Evolutionary conservation across 352 stramenopile genomes (phyloP).

Genomic region (Pythium myriotylum): DNA sequence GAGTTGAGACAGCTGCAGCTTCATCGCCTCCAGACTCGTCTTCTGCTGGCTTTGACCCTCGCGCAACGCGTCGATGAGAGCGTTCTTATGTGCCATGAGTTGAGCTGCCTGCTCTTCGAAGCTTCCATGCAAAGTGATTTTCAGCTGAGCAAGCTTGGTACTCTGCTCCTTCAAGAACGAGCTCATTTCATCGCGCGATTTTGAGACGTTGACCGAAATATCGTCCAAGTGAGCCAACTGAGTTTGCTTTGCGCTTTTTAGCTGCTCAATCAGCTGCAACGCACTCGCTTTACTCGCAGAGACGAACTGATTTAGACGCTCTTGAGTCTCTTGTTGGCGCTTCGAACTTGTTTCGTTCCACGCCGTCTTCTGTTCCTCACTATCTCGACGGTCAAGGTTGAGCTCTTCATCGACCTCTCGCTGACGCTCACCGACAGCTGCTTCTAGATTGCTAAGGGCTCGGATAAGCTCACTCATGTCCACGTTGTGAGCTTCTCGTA

Average conservation of each 20-base stretch:
- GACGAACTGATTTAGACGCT: slow-evolving; percentile 24
- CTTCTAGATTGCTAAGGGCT: slow-evolving; percentile 36
- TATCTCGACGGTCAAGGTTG: slow-evolving; percentile 5
- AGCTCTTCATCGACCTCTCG: slow-evolving; percentile 10
- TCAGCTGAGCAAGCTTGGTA: slow-evolving; percentile 25
- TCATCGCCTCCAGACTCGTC: slow-evolving; percentile 27
- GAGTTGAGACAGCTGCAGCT: slow-evolving; percentile 25
- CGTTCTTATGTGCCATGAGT: slow-evolving; percentile 25
- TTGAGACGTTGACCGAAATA: slow-evolving; percentile 25
- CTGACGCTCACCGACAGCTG: slow-evolving; percentile 16
- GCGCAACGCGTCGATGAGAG: slow-evolving; percentile 26
- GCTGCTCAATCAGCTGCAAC: slow-evolving; percentile 13
- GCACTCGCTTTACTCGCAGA: slow-evolving; percentile 25
- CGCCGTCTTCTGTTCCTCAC: slow-evolving; percentile 11
- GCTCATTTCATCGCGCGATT: slow-evolving; percentile 33
- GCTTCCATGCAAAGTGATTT: slow-evolving; percentile 19
- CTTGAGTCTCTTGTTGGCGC: slow-evolving; percentile 18
- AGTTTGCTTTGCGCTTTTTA: slow-evolving; percentile 15
- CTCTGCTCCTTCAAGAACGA: slow-evolving; percentile 31
- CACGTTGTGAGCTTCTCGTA: slow-evolving; percentile 46
- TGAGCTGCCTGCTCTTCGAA: slow-evolving; percentile 28
- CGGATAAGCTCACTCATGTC: slow-evolving; percentile 29
- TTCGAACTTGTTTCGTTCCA: slow-evolving; percentile 1
- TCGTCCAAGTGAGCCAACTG: slow-evolving; percentile 23
- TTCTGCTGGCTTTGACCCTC: slow-evolving; percentile 28